A percentile compares a stretch with the other conserved stretches of the same genome.
Conservation (phyloP, 192 early-diverging fungal genomes). For the Coemansia sp. region DNA sequence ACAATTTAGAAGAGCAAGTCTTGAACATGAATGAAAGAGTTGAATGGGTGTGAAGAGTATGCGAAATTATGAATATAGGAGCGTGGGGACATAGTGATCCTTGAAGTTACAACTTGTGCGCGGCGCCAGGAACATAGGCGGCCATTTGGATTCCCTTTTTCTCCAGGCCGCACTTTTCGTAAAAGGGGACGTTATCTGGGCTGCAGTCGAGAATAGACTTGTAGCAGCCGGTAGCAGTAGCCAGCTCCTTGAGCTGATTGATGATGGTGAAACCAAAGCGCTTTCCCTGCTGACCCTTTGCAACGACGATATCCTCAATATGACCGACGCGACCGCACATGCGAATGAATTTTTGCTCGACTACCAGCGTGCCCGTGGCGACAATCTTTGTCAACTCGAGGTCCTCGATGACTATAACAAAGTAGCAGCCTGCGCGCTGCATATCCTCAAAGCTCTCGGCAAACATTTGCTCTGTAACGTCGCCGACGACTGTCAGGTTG, state of each 20-base stretch:
- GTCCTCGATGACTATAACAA: conserved; percentile 82
- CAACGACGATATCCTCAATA: conserved; percentile 88
- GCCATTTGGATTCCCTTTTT: conserved; percentile 79
- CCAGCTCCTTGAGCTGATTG: conserved; percentile 81
- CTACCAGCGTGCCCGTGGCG: conserved; percentile 81
- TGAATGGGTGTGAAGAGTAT: background rate
- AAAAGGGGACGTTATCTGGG: conserved; percentile 81
- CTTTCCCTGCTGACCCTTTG: conserved; percentile 70
- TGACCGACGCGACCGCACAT: conserved; percentile 83
- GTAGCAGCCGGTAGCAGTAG: conserved; percentile 80
- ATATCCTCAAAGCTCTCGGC: conserved; percentile 75
- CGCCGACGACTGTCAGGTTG: conserved; percentile 77
- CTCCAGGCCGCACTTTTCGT: conserved; percentile 84
- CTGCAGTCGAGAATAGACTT: conserved; percentile 79
- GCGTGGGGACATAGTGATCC: background rate
- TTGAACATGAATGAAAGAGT: background rate
- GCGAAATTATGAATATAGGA: background rate
- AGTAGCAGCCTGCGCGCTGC: conserved; percentile 65
- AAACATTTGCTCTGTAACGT: conserved; percentile 70
- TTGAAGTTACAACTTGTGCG: conserved; percentile 8
- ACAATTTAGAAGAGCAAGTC: background rate
- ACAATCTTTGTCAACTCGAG: conserved; percentile 58
- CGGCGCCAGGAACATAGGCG: conserved; percentile 44
- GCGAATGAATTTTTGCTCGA: conserved; percentile 91
- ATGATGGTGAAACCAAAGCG: conserved; percentile 71